Evolutionary conservation across 2,329 filamentous ascomycete genomes (phyloP), one percentile per base, ranked within the genome.

Genomic region (Botrytis medusae): DNA sequence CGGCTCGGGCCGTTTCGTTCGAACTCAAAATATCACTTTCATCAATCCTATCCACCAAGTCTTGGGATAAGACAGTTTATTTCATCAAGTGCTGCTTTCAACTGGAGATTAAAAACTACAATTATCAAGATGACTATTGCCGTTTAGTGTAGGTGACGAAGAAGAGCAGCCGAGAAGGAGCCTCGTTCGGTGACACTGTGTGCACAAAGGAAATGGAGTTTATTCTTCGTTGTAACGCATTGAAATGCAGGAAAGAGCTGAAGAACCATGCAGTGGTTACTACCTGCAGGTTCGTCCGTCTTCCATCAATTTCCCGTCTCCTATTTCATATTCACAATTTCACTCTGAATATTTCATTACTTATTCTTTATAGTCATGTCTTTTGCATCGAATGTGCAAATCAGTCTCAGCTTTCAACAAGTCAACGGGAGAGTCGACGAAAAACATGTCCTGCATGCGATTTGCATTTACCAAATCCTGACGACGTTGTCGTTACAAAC

Each of bases 321-420:
- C 64, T 51, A 37, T 48, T 6, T 57, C 51, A 57, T 9, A 32
- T 29, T 29, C 51, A 57, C 40, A 42, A 59, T 40, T 67, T 42
- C 29, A 25, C 44, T 34, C 46, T 25, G 22, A 37, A 29, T 60
- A n/a, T 7, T 48, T 7, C 44, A 4, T 48, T 68, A 37, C 76
- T 79, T 42, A 78, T 71, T 42, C 74, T 62, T 37, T 22, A 32
- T 57, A 94, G 94, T 75, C 95, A 98, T 82, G 91, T 97, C 60
- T 97, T 97, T 83, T 98, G 95, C 80, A 82, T 90, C 2, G 84
- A 88, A 29, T 98, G 95, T 79, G 91, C 92, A 40, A 86, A 90
- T 51, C 84, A 82, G 6, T 85, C 90, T 22, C 90, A 90, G 1
- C 84, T 97, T n/a, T 77, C 78, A 1, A 84, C 83, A 25, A 34